Conservation (phyloP, 495 filamentous ascomycete species). For the Tetracladium marchalianum region DNA sequence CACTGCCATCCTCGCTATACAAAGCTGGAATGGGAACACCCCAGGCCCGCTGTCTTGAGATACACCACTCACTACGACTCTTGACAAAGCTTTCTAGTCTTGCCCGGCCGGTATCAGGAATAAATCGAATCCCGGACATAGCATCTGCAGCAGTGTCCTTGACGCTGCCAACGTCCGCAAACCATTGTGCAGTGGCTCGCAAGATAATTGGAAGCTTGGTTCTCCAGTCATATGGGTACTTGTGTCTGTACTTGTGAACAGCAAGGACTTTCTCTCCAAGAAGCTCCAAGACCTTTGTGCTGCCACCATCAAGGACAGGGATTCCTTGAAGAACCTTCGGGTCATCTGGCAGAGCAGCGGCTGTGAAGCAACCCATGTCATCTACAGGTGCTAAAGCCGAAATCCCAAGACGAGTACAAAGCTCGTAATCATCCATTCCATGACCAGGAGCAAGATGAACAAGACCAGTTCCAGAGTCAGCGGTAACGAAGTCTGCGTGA, state of each 20-base stretch:
- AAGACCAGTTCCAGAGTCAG: constrained; percentile 78
- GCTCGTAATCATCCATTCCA: constrained; percentile 91
- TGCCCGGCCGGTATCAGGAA: constrained; percentile 60
- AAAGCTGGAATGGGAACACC: constrained; percentile 91
- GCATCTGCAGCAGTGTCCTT: constrained; percentile 59
- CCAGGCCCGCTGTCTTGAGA: constrained; percentile 96
- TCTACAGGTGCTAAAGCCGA: constrained; percentile 70
- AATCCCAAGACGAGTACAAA: constrained; percentile 58
- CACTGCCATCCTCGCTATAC: constrained; percentile 61
- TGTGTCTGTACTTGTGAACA: constrained; percentile 66
- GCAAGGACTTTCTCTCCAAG: constrained; percentile 51
- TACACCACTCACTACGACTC: constrained; percentile 92
- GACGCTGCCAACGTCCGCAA: constrained; percentile 80
- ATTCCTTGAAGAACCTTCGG: constrained; percentile 52
- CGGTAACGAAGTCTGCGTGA: constrained; percentile 76
- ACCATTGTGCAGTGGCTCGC: constrained; percentile 93
- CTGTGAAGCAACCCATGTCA: constrained; percentile 68
- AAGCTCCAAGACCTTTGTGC: constrained; percentile 54
- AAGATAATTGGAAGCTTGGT: constrained; percentile 88
- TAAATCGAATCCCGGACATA: constrained; percentile 62
- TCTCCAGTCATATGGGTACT: constrained; percentile 96
- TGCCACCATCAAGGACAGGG: constrained; percentile 53
- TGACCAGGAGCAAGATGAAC: constrained; percentile 94
- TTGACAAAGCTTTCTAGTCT: constrained; percentile 76
- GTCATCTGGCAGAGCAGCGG: constrained; percentile 57